Evolutionary conservation across 805 yeast species (phyloP), one percentile per base, ranked within the genome.

Genomic region (Vanderwaltozyma yarrowii): DNA sequence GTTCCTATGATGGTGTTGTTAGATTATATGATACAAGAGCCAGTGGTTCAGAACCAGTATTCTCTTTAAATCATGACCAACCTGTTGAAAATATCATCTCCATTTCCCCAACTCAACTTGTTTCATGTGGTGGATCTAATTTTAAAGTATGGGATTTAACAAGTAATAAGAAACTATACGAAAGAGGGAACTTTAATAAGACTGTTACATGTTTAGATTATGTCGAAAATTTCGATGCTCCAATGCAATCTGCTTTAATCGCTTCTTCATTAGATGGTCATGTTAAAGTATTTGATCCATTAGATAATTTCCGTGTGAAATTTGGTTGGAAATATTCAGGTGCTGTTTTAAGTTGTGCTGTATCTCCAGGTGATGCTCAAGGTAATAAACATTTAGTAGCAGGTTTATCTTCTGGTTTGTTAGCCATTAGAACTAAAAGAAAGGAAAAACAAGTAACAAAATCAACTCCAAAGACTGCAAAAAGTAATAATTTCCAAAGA

Each of bases 251-350:
- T 7, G 78, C 82, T 37, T 66, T 92, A 32, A 65, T 92, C 23
- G 96, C 95, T 2, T 96, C 97, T 14, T 87, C 96, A 0, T 67
- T 92, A 41, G 98, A 92, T 62, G 98, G 98, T 16, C 98, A 92
- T 61, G 95, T 92, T 42, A 92, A 92, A 61, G 88, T 88, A 32
- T 85, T 89, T 58, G 96, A 88, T 60, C 74, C 84, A 28, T 63
- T 73, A 20, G 72, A 80, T 17, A 72, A 74, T 49, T 88, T 89
- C 85, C 82, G 80, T 43, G 95, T 89, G 43, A 84, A 81, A 58
- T 89, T 87, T 57, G 96, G 96, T 35, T 89, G 97, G 96, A 89
- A 88, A 62, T 89, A 83, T 55, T 95, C 96, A 26, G 86, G 89
- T 18, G 94, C 95, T 29, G 96, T 92, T 0, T 67, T 92, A 49